These are phyloP conservation scores for Ophiostoma pallidulum DNA, from an alignment of 2,329 filamentous ascomycete species.

Conservation along the genomic window DNA sequence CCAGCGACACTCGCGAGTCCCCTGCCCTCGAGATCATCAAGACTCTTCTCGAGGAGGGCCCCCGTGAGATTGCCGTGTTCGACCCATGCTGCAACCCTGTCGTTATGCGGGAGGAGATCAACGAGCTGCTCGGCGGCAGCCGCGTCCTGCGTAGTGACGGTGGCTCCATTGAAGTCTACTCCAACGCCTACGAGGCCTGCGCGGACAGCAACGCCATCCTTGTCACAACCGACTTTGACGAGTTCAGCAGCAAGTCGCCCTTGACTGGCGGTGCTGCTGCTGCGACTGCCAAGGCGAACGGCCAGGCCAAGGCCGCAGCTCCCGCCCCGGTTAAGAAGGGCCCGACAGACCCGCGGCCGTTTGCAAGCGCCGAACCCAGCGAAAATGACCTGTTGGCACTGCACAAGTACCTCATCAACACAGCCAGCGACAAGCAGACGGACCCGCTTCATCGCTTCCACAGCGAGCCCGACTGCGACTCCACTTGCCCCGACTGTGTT, in stretches of 20 bases:
- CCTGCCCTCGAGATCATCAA: conserved; percentile 60
- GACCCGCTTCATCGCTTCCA: conserved; percentile 40
- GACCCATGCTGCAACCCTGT: conserved; percentile 53
- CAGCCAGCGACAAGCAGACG: conserved; percentile 19
- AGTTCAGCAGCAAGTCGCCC: conserved; percentile 34
- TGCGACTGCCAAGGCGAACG: conserved; percentile 17
- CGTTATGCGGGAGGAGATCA: conserved; percentile 42
- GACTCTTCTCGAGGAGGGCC: conserved; percentile 53
- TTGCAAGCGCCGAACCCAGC: conserved; percentile 26
- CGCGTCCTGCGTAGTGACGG: conserved; percentile 27
- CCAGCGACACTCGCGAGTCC: conserved; percentile 63
- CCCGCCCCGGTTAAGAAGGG: conserved; percentile 19
- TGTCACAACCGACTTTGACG: conserved; percentile 48
- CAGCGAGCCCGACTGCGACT: conserved; percentile 34
- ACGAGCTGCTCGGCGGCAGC: conserved; percentile 30
- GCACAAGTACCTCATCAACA: conserved; percentile 36
- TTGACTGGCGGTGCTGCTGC: conserved; percentile 17
- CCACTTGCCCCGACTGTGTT: conserved; percentile 42
- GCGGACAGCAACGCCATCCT: conserved; percentile 39
- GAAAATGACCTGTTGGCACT: conserved; percentile 39
- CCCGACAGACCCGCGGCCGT: conserved; percentile 38
- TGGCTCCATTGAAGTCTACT: conserved; percentile 38
- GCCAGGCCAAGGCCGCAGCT: not conserved
- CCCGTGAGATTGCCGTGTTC: conserved; percentile 56
- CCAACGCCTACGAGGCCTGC: conserved; percentile 41